Evolutionary conservation across 1,284 basidiomycete genomes (phyloP).

Genomic region (Naganishia cerealis): DNA sequence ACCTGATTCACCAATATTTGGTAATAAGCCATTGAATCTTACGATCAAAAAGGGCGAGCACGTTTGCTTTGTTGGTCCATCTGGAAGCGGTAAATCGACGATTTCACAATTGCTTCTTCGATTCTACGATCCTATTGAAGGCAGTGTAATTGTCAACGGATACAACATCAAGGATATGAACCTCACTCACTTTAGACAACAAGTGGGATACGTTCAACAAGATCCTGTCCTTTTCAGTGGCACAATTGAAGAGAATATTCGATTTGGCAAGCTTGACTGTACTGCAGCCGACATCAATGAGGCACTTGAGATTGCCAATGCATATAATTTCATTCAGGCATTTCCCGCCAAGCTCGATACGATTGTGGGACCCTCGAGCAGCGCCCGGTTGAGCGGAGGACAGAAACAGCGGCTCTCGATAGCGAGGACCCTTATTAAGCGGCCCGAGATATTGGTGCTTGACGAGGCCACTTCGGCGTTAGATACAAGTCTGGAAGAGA

Average conservation of each 20-base stretch:
- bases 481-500: slow-evolving; percentile 53
- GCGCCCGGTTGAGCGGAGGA: slow-evolving; percentile 64
- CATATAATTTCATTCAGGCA: slow-evolving; percentile 75
- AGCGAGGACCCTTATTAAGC: slow-evolving; percentile 88
- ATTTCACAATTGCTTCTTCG: slow-evolving; percentile 52
- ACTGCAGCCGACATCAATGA: slow-evolving; percentile 19
- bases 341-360: slow-evolving; percentile 83
- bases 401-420: slow-evolving; percentile 97
- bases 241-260: slow-evolving; percentile 74
- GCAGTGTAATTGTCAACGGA: slow-evolving; percentile 15
- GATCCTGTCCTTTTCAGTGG: slow-evolving; percentile 65
- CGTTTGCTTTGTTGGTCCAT: slow-evolving; percentile 55
- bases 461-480: slow-evolving; percentile 63
- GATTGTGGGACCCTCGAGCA: slow-evolving; percentile 61
- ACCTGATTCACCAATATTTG: too few relatives aligned
- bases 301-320: slow-evolving; percentile 50
- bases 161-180: slow-evolving; percentile 62
- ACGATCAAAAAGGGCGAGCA: too few relatives aligned
- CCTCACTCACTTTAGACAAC: slow-evolving; percentile 79
- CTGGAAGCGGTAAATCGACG: slow-evolving; percentile 56
- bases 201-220: slow-evolving; percentile 62
- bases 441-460: slow-evolving; percentile 84
- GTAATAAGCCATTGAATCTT: too few relatives aligned
- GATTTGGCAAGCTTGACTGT: slow-evolving; percentile 66
- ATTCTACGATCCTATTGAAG: slow-evolving; percentile 52